Evolutionary conservation across 345 rosid genomes (phyloP).

Genomic region (Salix suchowensis): DNA sequence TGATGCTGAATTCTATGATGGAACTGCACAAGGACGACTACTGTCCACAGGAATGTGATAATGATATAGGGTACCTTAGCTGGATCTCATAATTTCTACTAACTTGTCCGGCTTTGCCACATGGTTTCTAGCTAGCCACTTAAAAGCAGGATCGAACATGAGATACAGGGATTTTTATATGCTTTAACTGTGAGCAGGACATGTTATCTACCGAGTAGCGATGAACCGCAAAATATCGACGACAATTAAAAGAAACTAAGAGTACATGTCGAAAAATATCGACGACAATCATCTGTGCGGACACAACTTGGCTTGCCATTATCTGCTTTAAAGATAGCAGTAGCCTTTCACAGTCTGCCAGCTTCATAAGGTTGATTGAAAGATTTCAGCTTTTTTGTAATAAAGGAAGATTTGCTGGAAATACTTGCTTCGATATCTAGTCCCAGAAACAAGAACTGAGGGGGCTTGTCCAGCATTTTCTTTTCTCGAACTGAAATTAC

Average conservation of each 20-base stretch:
- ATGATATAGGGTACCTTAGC: conserved; percentile 24
- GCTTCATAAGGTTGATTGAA: not conserved
- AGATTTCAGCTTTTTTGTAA: not conserved
- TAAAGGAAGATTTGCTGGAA: not conserved
- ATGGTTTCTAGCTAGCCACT: not conserved
- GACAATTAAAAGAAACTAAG: not conserved
- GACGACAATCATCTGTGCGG: not conserved
- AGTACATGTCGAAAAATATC: not conserved
- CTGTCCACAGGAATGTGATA: conserved; percentile 19
- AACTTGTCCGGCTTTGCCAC: conserved; percentile 6
- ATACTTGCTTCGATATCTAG: not conserved
- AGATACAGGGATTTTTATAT: not conserved
- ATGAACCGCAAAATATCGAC: not conserved
- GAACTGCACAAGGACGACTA: conserved; percentile 19
- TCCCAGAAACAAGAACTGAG: not conserved
- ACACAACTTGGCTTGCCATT: not conserved
- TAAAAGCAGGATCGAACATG: not conserved
- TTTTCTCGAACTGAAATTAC: not conserved
- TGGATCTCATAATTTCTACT: conserved; percentile 31
- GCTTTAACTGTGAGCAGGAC: not conserved
- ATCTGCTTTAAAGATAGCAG: not conserved
- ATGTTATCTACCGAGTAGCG: not conserved
- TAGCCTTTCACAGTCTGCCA: not conserved
- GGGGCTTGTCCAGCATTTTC: not conserved
- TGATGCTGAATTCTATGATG: conserved; percentile 24